phyloP scores from a whole-genome alignment of 768 basidiomycete species.

The Trametes punicea region DNA sequence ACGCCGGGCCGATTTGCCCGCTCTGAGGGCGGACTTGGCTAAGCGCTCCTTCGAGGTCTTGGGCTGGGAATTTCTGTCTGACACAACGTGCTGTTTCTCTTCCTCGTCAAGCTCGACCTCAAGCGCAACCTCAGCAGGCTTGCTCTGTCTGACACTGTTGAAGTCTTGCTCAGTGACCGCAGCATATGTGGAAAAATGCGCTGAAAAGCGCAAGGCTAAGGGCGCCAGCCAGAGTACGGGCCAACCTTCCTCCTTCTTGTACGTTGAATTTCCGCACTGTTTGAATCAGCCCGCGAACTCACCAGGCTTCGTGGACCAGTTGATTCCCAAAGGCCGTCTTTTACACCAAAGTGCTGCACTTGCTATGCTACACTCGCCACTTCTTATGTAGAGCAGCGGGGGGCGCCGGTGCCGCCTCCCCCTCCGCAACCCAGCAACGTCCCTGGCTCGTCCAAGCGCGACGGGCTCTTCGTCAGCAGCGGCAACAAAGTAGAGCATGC shows the following conservation, averaged over 20 bases:
- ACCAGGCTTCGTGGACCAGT: background rate
- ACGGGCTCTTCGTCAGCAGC: slow-evolving; percentile 24
- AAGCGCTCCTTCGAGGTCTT: no score
- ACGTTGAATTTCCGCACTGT: background rate
- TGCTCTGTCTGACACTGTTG: background rate
- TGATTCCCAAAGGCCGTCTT: no score
- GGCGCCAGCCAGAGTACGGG: background rate
- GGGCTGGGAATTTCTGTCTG: background rate
- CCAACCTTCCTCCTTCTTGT: background rate
- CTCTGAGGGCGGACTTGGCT: no score
- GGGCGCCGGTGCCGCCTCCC: background rate
- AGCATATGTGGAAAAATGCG: slow-evolving; percentile 7
- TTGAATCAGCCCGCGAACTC: background rate
- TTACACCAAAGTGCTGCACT: slow-evolving; percentile 22
- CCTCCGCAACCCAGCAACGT: background rate
- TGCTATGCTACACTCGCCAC: slow-evolving; percentile 1
- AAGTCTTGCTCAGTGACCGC: background rate
- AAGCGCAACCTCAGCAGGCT: background rate
- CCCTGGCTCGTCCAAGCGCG: slow-evolving; percentile 27
- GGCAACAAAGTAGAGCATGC: slow-evolving; percentile 30
- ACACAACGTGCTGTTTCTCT: no score
- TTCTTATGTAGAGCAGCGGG: background rate
- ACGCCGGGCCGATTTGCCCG: no score
- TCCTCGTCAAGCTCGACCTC: no score
- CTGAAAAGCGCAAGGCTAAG: slow-evolving; percentile 1